Evolutionary conservation across 345 rosid species (phyloP).

Genomic region (Anastatica hierochuntica): DNA sequence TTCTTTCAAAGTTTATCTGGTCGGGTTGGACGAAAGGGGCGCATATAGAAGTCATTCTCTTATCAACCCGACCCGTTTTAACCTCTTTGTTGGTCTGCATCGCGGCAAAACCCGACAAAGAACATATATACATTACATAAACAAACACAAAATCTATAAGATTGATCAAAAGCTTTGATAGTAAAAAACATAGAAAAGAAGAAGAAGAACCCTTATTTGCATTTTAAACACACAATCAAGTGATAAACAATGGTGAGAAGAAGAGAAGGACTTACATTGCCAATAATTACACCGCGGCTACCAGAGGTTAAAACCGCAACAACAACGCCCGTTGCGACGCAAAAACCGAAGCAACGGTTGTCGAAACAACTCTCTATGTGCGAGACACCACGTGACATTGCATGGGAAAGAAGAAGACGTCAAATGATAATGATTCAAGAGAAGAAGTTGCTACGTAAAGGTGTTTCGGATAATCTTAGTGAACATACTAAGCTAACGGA

Average conservation of each 20-base stretch:
- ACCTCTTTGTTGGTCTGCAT: not conserved
- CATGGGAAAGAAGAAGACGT: constrained; percentile 79
- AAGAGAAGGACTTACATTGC: constrained; percentile 9
- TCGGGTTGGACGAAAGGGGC: constrained; percentile 26
- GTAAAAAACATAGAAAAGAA: not conserved
- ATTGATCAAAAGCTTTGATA: not conserved
- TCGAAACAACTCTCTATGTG: constrained; percentile 69
- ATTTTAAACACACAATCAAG: constrained; percentile 5
- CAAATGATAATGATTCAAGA: constrained; percentile 56
- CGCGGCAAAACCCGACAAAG: constrained; percentile 20
- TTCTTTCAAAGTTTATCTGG: constrained; percentile 18
- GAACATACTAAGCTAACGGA: constrained; percentile 60
- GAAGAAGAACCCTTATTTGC: not conserved
- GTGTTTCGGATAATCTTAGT: constrained; percentile 33
- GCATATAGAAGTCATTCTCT: constrained; percentile 2
- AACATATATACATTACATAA: too few species aligned
- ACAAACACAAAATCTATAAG: too few species aligned
- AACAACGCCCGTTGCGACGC: constrained; percentile 38
- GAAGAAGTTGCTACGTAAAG: constrained; percentile 18
- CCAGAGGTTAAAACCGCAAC: constrained; percentile 31
- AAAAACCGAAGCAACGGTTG: not conserved
- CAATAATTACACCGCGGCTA: constrained; percentile 17
- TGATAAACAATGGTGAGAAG: constrained; percentile 18
- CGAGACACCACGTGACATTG: constrained; percentile 60
- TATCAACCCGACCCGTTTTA: constrained; percentile 23